Conservation (phyloP, 306 rosid species). For the Fragaria nilgerrensis region DNA sequence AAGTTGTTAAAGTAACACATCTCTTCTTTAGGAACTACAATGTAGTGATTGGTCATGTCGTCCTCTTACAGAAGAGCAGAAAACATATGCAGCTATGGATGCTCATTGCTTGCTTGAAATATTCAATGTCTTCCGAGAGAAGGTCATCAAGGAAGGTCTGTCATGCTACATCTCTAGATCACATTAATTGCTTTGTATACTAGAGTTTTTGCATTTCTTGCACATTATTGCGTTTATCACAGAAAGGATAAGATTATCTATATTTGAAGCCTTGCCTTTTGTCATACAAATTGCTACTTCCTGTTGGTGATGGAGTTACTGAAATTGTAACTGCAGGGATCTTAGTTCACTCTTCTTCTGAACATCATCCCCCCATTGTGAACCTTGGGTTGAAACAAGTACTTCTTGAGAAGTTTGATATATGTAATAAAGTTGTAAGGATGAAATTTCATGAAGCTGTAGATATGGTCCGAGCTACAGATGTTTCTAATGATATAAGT, state of each 20-base stretch:
- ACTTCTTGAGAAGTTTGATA: constrained; percentile 49
- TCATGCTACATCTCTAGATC: constrained; percentile 11
- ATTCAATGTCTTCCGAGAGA: constrained; percentile 59
- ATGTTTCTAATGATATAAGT: constrained; percentile 38
- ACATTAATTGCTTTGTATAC: background rate
- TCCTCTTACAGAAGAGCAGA: constrained; percentile 93
- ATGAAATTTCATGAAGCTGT: constrained; percentile 55
- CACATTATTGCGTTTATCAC: background rate
- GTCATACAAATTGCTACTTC: background rate
- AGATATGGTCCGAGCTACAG: constrained; percentile 55
- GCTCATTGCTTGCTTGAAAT: constrained; percentile 92
- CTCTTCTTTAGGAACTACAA: constrained; percentile 85
- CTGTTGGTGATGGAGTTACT: constrained; percentile 8
- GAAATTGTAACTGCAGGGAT: constrained; percentile 51
- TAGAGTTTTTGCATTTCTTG: background rate
- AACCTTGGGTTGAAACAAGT: constrained; percentile 71
- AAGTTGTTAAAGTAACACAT: constrained; percentile 39
- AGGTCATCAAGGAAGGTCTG: constrained; percentile 69
- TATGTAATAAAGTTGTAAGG: constrained; percentile 42
- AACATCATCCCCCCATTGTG: constrained; percentile 24
- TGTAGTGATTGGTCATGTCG: constrained; percentile 98
- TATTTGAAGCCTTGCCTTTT: constrained; percentile 10
- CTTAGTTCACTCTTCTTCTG: constrained; percentile 20
- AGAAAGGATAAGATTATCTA: background rate
- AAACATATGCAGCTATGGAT: constrained; percentile 81